A percentile compares a stretch with the other conserved stretches of the same genome.
Evolutionary conservation across 139 green algal species (phyloP).

Genomic region (Deuterostichococcus epilithicus): DNA sequence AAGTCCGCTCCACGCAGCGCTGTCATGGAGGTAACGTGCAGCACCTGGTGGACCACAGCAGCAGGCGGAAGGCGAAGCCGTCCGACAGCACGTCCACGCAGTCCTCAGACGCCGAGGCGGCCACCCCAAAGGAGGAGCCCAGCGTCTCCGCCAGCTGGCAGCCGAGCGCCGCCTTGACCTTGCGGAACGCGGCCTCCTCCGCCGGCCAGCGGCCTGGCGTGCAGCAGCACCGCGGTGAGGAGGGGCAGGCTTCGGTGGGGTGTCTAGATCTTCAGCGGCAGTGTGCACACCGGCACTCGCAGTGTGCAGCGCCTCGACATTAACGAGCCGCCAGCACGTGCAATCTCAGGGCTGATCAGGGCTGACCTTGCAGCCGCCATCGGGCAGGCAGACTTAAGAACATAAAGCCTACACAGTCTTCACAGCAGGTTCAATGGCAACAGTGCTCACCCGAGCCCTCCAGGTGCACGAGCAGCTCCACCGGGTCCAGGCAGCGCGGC

Average conservation of each 20-base stretch:
- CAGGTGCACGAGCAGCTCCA: constrained; percentile 72
- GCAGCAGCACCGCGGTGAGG: neutral
- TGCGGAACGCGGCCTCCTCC: constrained; percentile 48
- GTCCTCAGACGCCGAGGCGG: constrained; percentile 42
- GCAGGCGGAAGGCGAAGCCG: constrained; percentile 73
- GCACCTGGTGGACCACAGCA: constrained; percentile 35
- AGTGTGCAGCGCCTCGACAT: too few species aligned
- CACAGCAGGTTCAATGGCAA: neutral
- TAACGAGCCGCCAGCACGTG: too few species aligned
- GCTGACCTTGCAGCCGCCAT: neutral
- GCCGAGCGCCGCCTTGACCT: constrained; percentile 71
- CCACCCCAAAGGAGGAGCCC: constrained; percentile 37
- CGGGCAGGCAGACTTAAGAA: neutral
- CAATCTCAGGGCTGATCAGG: neutral
- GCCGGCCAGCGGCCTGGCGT: constrained; percentile 62
- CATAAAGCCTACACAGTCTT: neutral
- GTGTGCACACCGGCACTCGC: too few species aligned
- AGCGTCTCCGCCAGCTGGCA: constrained; percentile 64
- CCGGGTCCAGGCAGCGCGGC: constrained; percentile 57
- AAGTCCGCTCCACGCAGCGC: too few species aligned
- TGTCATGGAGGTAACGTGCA: too few species aligned
- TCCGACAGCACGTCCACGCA: constrained; percentile 67
- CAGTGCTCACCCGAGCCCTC: constrained; percentile 64
- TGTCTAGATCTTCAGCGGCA: too few species aligned
- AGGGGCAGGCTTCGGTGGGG: too few species aligned